phyloP scores from a whole-genome alignment of 1,139 yeast genomes.

The Wickerhamiella pararugosa region DNA sequence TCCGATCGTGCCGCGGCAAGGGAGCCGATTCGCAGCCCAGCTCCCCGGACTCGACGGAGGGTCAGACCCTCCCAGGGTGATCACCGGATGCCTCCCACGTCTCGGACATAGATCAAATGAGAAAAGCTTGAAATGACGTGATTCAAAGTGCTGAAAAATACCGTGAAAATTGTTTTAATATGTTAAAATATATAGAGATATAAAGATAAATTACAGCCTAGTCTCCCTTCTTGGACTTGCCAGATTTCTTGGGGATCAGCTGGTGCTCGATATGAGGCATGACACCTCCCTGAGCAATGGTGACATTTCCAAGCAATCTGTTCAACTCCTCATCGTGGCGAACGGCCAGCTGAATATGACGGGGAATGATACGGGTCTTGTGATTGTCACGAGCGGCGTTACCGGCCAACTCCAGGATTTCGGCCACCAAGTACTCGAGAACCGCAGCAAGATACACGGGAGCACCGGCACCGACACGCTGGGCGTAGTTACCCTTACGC shows the following conservation, averaged over 20 bases:
- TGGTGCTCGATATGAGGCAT: constrained; percentile 96
- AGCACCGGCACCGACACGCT: constrained; percentile 95
- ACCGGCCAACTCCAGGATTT: constrained; percentile 95
- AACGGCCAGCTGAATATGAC: constrained; percentile 95
- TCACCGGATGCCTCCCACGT: neutral
- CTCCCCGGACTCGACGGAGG: neutral
- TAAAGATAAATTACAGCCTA: neutral
- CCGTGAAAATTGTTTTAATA: neutral
- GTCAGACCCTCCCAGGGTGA: neutral
- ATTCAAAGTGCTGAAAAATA: neutral
- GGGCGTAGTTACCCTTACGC: constrained; percentile 98
- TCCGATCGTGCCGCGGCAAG: neutral
- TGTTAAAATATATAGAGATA: neutral
- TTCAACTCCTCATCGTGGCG: constrained; percentile 99
- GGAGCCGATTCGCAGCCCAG: neutral
- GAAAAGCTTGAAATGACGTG: neutral
- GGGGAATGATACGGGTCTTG: constrained; percentile 97
- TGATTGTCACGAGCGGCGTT: constrained; percentile 97
- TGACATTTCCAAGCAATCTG: constrained; percentile 74
- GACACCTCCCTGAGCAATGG: constrained; percentile 99
- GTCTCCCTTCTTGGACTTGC: constrained; percentile 3
- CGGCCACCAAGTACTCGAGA: constrained; percentile 91
- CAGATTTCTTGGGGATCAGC: constrained; percentile 48
- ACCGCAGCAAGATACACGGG: constrained; percentile 97
- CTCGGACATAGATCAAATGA: neutral